These are phyloP conservation scores for Rhodotorula paludigena DNA, from an alignment of 768 basidiomycete species.

Conservation along the genomic window DNA sequence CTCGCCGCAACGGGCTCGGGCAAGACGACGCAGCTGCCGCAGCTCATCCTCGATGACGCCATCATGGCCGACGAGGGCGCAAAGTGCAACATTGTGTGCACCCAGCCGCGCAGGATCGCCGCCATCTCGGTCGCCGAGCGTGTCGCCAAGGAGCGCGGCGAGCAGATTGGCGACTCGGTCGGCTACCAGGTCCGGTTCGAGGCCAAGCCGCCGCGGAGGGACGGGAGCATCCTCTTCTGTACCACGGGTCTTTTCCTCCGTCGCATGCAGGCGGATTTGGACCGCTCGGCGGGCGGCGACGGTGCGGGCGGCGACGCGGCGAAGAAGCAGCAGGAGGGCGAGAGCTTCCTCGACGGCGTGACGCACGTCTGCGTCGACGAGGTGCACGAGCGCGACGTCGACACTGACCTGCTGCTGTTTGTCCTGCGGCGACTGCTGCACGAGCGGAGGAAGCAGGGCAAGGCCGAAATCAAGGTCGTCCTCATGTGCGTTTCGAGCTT, in stretches of 20 bases:
- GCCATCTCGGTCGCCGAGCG: constrained; percentile 88
- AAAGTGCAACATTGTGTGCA: constrained; percentile 81
- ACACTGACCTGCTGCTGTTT: constrained; percentile 82
- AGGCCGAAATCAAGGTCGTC: constrained; percentile 69
- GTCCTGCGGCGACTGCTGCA: constrained; percentile 77
- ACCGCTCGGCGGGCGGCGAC: constrained; percentile 48
- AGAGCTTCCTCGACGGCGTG: constrained; percentile 60
- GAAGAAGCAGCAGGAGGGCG: constrained; percentile 14
- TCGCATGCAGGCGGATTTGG: constrained; percentile 66
- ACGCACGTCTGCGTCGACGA: constrained; percentile 93
- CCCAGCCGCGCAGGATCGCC: constrained; percentile 84
- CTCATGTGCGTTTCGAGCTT: constrained; percentile 78
- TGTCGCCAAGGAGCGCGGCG: constrained; percentile 80
- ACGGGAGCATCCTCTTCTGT: constrained; percentile 86
- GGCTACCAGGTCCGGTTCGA: constrained; percentile 95
- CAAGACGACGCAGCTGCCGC: constrained; percentile 92
- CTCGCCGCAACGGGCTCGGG: constrained; percentile 89
- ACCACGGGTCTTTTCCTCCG: constrained; percentile 88
- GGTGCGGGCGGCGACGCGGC: constrained; percentile 7
- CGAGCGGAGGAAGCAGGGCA: constrained; percentile 63
- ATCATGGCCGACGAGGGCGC: constrained; percentile 75
- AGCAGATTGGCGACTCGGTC: constrained; percentile 63
- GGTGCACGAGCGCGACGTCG: constrained; percentile 90
- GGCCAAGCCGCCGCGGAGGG: constrained; percentile 64
- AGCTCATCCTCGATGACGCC: constrained; percentile 78